Percentiles rank a stretch among this genome's conserved stretches.
Evolutionary conservation across 306 rosid genomes (phyloP).

Genomic region (Quercus mongolica): DNA sequence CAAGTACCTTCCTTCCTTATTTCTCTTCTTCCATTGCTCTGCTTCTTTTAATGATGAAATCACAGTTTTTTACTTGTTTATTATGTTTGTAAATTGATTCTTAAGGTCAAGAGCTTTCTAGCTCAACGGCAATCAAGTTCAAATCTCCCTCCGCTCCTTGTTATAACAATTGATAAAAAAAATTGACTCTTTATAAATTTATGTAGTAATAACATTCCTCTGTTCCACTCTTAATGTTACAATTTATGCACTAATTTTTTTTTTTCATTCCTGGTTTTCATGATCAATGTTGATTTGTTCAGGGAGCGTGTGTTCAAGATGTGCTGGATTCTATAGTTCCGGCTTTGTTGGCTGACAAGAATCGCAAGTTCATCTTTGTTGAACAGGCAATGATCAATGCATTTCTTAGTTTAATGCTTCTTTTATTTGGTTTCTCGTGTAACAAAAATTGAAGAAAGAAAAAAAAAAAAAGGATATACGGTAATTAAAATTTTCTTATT

Average conservation of each 20-base stretch:
- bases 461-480: background rate
- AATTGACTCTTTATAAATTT: no score
- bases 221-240: background rate
- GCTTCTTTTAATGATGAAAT: no score
- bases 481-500: no score
- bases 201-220: no score
- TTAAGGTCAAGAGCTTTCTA: no score
- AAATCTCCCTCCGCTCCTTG: no score
- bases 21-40: background rate
- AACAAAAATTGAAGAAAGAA: background rate
- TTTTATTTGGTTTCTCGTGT: background rate
- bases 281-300: background rate
- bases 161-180: no score
- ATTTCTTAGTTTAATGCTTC: background rate
- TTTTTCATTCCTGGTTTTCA: no score
- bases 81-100: background rate
- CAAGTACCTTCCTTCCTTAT: slow-evolving; percentile 17
- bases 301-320: slow-evolving; percentile 81
- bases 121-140: no score
- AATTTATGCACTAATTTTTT: background rate
- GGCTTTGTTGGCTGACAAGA: slow-evolving; percentile 57
- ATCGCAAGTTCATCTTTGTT: slow-evolving; percentile 77
- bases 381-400: slow-evolving; percentile 52
- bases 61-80: no score
- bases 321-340: slow-evolving; percentile 51